A percentile compares a stretch with the other conserved stretches of the same genome.
These are phyloP conservation scores for Lycium ferocissimum DNA, from an alignment of 257 asterid species.

Conservation along the genomic window DNA sequence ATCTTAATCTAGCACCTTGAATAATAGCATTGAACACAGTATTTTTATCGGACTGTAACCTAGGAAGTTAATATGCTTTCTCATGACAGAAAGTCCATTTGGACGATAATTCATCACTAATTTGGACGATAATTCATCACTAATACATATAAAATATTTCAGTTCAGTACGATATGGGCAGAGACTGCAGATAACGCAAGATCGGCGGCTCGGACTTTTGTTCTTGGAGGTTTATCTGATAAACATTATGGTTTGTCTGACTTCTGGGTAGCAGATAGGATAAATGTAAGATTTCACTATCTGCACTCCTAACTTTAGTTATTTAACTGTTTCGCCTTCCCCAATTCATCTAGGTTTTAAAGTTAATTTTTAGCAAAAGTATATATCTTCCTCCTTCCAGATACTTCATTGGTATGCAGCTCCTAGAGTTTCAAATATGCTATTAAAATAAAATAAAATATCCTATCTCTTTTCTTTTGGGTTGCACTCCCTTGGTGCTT, in stretches of 20 bases:
- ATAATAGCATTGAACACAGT: not conserved
- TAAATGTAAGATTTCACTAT: conserved; percentile 57
- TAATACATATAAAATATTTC: conserved; percentile 33
- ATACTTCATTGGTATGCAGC: not conserved
- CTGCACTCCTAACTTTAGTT: not conserved
- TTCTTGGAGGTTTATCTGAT: conserved; percentile 87
- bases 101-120: not conserved
- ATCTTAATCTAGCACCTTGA: not conserved
- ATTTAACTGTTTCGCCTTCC: not conserved
- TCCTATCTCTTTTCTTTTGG: not conserved
- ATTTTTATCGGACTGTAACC: not conserved
- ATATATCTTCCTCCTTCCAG: not conserved
- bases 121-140: not conserved
- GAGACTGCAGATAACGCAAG: conserved; percentile 91
- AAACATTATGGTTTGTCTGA: conserved; percentile 77
- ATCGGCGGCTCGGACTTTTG: conserved; percentile 83
- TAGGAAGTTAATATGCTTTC: conserved; percentile 15
- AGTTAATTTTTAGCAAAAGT: not conserved
- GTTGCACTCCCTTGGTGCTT: not conserved
- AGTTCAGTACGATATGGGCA: conserved; percentile 97
- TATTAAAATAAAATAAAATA: not conserved
- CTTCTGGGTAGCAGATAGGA: conserved; percentile 79
- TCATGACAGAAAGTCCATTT: conserved; percentile 19
- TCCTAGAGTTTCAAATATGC: not conserved
- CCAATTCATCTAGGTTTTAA: not conserved